phyloP scores from a whole-genome alignment of 768 basidiomycete genomes.

The Pleurotus giganteus region DNA sequence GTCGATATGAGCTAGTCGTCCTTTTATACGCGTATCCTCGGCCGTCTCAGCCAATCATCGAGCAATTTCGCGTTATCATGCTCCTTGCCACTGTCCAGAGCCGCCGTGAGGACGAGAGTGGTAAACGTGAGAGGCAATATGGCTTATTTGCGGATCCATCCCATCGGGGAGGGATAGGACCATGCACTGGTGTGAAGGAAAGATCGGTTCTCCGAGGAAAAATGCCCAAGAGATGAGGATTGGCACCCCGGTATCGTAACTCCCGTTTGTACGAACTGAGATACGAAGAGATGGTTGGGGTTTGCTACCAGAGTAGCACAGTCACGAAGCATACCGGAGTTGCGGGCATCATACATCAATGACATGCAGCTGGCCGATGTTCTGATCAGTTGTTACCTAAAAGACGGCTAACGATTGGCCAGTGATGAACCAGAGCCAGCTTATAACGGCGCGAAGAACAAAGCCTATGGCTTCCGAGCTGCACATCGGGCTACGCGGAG shows the following conservation, averaged over 20 bases:
- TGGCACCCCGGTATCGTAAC: neutral
- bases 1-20: neutral
- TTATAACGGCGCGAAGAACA: too few species aligned
- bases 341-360: too few species aligned
- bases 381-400: too few species aligned
- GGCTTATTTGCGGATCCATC: neutral
- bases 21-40: neutral
- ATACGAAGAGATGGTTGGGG: neutral
- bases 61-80: neutral
- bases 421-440: too few species aligned
- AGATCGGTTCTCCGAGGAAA: neutral
- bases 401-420: too few species aligned
- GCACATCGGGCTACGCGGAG: too few species aligned
- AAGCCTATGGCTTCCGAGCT: too few species aligned
- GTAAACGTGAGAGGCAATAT: conserved; percentile 1
- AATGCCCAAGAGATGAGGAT: neutral
- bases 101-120: neutral
- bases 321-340: too few species aligned
- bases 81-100: neutral
- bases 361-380: too few species aligned
- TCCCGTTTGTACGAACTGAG: neutral
- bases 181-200: conserved; percentile 4
- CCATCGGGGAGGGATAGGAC: neutral
- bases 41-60: neutral
- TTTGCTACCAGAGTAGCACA: too few species aligned